Evolutionary conservation across 2,329 filamentous ascomycete species (phyloP), one percentile per base, ranked within the genome.

Genomic region (Pseudomassariella vexata): DNA sequence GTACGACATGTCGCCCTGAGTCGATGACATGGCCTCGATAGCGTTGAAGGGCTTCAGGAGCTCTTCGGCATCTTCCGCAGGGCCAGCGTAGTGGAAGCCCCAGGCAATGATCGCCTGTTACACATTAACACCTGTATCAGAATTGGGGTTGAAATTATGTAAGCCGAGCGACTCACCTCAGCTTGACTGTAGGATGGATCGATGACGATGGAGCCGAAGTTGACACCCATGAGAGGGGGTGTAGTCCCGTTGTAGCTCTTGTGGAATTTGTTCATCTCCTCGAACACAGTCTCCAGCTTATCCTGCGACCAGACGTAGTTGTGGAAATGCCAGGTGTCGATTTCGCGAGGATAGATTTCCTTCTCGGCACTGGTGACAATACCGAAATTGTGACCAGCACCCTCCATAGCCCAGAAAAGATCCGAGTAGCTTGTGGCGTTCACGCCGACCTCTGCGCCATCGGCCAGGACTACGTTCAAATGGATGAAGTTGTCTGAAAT

Each of bases 71-170:
- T 47, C 48, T 3, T 32, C 19, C 1, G 37, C 36, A 4, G 44
- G 28, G 3, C 50, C 49, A 3, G 19, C 25, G 19, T 52, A 53
- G 14, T 23, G 27, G 27, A 53, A 52, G 2, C 28, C 32, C 45
- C 44, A 51, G 3, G 8, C 31, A 4, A 53, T 37, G 9, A 42
- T 29, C 6, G 46, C 34, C 37, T 42, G 23, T 16, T 5, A 20
- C 9, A 5, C 7, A 24, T 23, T 9, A 34, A n/a, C n/a, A n/a
- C n/a, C n/a, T n/a, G n/a, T n/a, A n/a, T n/a, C n/a, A n/a, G n/a
- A n/a, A n/a, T n/a, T n/a, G n/a, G n/a, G n/a, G n/a, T n/a, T n/a
- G n/a, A n/a, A n/a, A n/a, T n/a, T n/a, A n/a, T n/a, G n/a, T n/a
- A n/a, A n/a, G n/a, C n/a, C n/a, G n/a, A n/a, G n/a, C n/a, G n/a